Evolutionary conservation across 139 green algal species (phyloP).

Genomic region (Chlamydomonas schloesseri): DNA sequence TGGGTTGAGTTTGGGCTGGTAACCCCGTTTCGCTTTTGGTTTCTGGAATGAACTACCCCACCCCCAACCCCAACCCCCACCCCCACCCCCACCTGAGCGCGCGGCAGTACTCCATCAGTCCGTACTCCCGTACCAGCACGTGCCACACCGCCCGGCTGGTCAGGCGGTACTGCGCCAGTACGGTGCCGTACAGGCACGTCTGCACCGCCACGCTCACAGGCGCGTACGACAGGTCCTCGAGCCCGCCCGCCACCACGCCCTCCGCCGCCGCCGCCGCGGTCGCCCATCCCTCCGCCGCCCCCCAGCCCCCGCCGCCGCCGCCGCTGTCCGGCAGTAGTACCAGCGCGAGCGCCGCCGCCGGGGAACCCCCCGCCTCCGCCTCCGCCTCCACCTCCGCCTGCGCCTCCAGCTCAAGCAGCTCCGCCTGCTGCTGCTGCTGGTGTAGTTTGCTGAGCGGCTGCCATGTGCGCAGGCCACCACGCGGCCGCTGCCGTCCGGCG

Average conservation of each 20-base stretch:
- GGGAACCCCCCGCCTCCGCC: no score
- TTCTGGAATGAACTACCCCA: no score
- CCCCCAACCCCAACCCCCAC: background rate
- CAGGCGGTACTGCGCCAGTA: conserved; percentile 34
- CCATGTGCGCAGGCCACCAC: no score
- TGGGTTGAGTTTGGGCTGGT: no score
- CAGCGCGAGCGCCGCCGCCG: background rate
- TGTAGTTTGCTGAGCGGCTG: no score
- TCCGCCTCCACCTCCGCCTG: no score
- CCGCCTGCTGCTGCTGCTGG: no score
- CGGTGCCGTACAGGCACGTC: conserved; percentile 7
- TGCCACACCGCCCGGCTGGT: conserved; percentile 36
- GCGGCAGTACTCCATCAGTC: conserved; percentile 17
- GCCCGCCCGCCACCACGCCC: background rate
- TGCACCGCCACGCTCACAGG: conserved; percentile 19
- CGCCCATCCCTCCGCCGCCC: background rate
- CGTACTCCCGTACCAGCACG: conserved; percentile 31
- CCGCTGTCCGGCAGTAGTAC: background rate
- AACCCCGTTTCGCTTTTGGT: no score
- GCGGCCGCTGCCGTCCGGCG: no score
- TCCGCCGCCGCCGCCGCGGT: background rate
- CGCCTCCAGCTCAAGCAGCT: no score
- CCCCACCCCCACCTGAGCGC: conserved; percentile 1
- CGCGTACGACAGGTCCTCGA: conserved; percentile 33
- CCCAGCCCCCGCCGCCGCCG: background rate